Evolutionary conservation across 2,329 filamentous ascomycete genomes (phyloP).

Genomic region (Colletotrichum camelliae): DNA sequence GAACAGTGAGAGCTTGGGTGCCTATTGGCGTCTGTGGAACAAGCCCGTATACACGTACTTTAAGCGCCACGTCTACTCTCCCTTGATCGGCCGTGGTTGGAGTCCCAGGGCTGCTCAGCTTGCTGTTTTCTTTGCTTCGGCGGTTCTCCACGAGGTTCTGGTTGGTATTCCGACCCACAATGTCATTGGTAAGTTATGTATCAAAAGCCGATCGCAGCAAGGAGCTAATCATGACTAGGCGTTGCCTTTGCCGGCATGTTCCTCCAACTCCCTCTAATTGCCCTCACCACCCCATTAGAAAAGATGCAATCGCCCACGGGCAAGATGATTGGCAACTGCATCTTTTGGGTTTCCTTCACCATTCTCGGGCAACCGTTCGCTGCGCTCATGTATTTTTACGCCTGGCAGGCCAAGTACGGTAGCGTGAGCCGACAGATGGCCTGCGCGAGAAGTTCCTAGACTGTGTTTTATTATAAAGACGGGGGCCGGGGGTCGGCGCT

Average conservation of each 20-base stretch:
- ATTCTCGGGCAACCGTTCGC: slow-evolving; percentile 94
- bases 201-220: no score
- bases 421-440: slow-evolving; percentile 64
- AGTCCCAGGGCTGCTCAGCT: slow-evolving; percentile 73
- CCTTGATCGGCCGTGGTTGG: slow-evolving; percentile 85
- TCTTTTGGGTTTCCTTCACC: slow-evolving; percentile 97
- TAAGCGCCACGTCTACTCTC: slow-evolving; percentile 90
- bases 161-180: slow-evolving; percentile 96
- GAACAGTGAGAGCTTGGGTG: slow-evolving; percentile 86
- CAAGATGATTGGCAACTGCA: slow-evolving; percentile 85
- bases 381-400: slow-evolving; percentile 93
- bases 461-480: not conserved
- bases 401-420: slow-evolving; percentile 98
- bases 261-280: slow-evolving; percentile 87
- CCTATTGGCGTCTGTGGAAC: slow-evolving; percentile 97
- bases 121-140: slow-evolving; percentile 87
- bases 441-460: not conserved
- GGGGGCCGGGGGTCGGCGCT: not conserved
- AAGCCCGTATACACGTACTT: slow-evolving; percentile 98
- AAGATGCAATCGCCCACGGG: slow-evolving; percentile 78
- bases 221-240: slow-evolving; percentile 51
- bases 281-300: slow-evolving; percentile 78
- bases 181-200: slow-evolving; percentile 69
- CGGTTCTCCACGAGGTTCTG: slow-evolving; percentile 87
- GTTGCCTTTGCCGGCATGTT: slow-evolving; percentile 96